Base-by-base conservation (phyloP, 768 basidiomycete genomes). In the Suillus subaureus region DNA sequence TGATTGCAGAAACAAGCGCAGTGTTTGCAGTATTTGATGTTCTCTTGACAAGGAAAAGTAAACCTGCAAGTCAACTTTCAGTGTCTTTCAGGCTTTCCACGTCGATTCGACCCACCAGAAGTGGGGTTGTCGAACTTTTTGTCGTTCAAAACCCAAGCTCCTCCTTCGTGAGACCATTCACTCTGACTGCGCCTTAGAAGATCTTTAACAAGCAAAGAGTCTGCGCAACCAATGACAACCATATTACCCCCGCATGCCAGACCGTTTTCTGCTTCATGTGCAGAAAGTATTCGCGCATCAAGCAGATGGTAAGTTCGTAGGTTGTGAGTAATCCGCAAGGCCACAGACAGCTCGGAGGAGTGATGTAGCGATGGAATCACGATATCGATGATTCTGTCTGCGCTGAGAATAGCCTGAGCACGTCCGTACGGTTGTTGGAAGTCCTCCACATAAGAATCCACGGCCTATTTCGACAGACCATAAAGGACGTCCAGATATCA, bases 221-320 rank as follows among this genome's bases (percentile, higher is more conserved):
- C 73, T 4, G 79, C 74, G 54, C 77, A 75, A 9, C 87, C 86
- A 26, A 93, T 81, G 66, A 88, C 77, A 23, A 93, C 80, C 4
- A 91, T 74, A 71, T 90, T 91, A 26, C 85, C 84, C 21, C 74
- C 45, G 5, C 68, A 64, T 58, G 67, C 52, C 31, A 68, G 67
- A 12, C 1, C 80, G 82, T 67, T 83, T 82, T 4, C 73, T 63
- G 67, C 26, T 45, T 77, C 75, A 49, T 60, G 13, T 57, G 69
- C 83, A 83, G 40, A 73, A 68, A 60, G 88, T 52, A 96, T 87
- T 57, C 87, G 83, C 0, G 85, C 74, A 67, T 94, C 93, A 26
- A 96, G 74, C 65, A 85, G 82, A 71, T 93, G 90, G 75, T 90
- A 93, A 0, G 86, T 70, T 39, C 85, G 77, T 21, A 95, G 78